Evolutionary conservation across 2,329 filamentous ascomycete species (phyloP).

Genomic region (Ambrosiella cleistominuta): DNA sequence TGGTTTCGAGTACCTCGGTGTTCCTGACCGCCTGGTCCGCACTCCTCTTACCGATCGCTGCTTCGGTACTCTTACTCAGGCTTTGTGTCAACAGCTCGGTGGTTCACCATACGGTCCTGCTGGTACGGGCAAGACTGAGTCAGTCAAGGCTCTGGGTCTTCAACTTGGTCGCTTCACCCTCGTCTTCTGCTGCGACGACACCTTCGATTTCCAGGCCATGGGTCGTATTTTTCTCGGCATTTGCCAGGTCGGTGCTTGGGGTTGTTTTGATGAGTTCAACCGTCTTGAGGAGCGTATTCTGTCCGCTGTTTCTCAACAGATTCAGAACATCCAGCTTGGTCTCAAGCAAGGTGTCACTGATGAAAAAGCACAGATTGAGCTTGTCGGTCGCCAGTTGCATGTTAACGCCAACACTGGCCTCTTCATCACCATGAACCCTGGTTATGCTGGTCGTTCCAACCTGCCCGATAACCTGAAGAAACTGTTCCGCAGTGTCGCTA

Average conservation of each 20-base stretch:
- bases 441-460: slow-evolving; percentile 94
- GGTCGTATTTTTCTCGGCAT: slow-evolving; percentile 98
- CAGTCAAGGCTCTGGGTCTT: slow-evolving; percentile 90
- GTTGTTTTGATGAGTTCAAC: slow-evolving; percentile 99
- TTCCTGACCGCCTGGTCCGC: slow-evolving; percentile 86
- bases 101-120: slow-evolving; percentile 95
- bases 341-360: slow-evolving; percentile 71
- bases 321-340: slow-evolving; percentile 97
- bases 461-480: slow-evolving; percentile 98
- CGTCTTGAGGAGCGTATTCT: slow-evolving; percentile 93
- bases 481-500: slow-evolving; percentile 94
- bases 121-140: slow-evolving; percentile 97
- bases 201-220: slow-evolving; percentile 99
- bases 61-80: slow-evolving; percentile 94
- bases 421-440: slow-evolving; percentile 99
- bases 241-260: slow-evolving; percentile 97
- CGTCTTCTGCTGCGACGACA: slow-evolving; percentile 98
- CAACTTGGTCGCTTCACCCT: slow-evolving; percentile 94
- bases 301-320: slow-evolving; percentile 95
- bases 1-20: slow-evolving; percentile 93
- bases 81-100: slow-evolving; percentile 81
- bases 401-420: slow-evolving; percentile 92
- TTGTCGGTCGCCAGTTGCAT: slow-evolving; percentile 75
- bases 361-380: slow-evolving; percentile 74
- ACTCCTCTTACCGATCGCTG: slow-evolving; percentile 95